Evolutionary conservation across 345 rosid species (phyloP), one percentile per base, ranked within the genome.

Genomic region (Rhodamnia rubescens): DNA sequence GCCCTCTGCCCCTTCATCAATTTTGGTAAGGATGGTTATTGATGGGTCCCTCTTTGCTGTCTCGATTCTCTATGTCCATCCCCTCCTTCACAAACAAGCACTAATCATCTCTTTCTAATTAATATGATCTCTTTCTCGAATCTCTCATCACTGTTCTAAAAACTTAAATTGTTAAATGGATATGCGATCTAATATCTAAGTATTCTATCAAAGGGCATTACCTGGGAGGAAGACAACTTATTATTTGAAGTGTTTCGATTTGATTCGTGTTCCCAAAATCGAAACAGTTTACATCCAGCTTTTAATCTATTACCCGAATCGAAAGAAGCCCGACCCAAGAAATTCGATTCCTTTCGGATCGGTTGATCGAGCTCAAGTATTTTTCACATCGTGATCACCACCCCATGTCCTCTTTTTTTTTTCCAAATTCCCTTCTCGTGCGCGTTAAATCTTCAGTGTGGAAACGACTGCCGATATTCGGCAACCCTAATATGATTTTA

Each of bases 171-270:
- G 47, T 49, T 49, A 9, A 9, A 49, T 9, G 51, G 10, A 49
- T 9, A 10, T 2, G 3, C 2, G 11, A 1, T 49, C 9, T 49
- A 49, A 49, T 9, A 49, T 49, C 10, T 49, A 49, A 2, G 51
- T 49, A 49, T 49, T 49, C 3, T 49, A 49, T 14, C 1, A 8
- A 8, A 61, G 5, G 2, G 1, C 1, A 0, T 29, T 15, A 20
- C 6, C 0, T 0, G 1, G 2, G 5, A 29, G 5, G 4, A 61
- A 61, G 11, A 29, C 11, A 7, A 14, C 16, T 2, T 18, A 52
- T 15, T 20, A 0, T 52, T 52, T 61, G 16, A 53, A 53, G 56
- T 53, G 56, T 6, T 18, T 18, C 56, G 9, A 18, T 53, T 6
- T 20, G 24, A 9, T 49, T 49, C 51, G 51, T 11, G 50, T 47